These are phyloP conservation scores for Aspergillus ruber DNA, from an alignment of 2,329 filamentous ascomycete species.

Conservation along the genomic window DNA sequence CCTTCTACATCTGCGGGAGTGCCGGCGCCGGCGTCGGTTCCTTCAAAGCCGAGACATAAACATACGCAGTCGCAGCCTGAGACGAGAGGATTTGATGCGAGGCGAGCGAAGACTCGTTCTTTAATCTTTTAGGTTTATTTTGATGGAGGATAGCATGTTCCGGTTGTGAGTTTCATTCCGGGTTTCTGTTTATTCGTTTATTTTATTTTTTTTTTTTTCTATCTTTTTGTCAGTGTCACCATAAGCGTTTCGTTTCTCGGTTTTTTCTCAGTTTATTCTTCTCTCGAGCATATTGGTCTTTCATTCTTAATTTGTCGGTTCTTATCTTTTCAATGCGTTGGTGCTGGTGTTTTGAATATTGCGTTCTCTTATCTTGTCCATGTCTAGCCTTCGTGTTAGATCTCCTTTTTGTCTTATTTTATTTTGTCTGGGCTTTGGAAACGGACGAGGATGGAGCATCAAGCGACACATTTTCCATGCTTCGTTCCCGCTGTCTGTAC, in stretches of 20 bases:
- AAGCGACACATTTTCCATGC: conserved; percentile 7
- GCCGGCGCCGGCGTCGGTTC: conserved; percentile 23
- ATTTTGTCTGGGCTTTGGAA: conserved; percentile 5
- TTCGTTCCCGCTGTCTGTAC: conserved; percentile 11
- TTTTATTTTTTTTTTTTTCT: conserved; percentile 9
- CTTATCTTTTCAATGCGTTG: conserved; percentile 3
- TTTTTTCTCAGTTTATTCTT: background rate
- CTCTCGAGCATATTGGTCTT: background rate
- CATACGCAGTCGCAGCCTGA: conserved; percentile 37
- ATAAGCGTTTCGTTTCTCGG: conserved; percentile 2
- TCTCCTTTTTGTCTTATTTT: conserved; percentile 5
- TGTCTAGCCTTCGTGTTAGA: background rate
- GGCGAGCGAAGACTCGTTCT: conserved; percentile 37
- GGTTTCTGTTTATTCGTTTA: conserved; percentile 7
- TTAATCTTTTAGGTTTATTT: conserved; percentile 32
- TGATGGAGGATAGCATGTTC: conserved; percentile 15
- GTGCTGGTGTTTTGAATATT: conserved; percentile 15
- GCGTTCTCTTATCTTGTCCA: background rate
- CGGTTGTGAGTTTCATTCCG: conserved; percentile 7
- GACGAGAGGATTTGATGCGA: conserved; percentile 27
- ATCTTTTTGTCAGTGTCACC: conserved; percentile 7
- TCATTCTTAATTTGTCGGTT: conserved; percentile 1
- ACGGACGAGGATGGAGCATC: conserved; percentile 12
- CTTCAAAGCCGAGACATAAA: conserved; percentile 31
- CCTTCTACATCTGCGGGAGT: conserved; percentile 9